Conservation (phyloP, 768 basidiomycete species). For the Leccinum rimulosum region DNA sequence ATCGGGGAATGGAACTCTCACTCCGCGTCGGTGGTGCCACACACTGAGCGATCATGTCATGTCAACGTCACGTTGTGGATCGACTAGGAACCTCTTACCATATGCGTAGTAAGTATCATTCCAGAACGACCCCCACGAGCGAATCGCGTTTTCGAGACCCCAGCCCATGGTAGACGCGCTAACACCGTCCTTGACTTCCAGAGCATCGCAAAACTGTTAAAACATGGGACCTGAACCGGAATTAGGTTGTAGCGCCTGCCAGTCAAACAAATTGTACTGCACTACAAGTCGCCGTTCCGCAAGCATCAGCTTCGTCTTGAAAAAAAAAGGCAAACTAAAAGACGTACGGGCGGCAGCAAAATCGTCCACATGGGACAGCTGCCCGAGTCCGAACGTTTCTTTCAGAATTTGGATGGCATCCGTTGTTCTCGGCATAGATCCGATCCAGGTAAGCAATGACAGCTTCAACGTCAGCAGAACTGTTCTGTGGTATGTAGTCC, state of each 20-base stretch:
- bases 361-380: background rate
- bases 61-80: background rate
- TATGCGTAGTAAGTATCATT: background rate
- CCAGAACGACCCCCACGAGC: background rate
- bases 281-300: background rate
- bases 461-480: background rate
- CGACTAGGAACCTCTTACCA: background rate
- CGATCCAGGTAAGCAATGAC: background rate
- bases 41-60: slow-evolving; percentile 41
- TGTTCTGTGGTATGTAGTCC: background rate
- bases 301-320: slow-evolving; percentile 7
- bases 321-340: background rate
- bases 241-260: background rate
- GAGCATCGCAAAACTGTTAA: background rate
- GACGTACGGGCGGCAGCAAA: background rate
- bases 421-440: slow-evolving; percentile 18
- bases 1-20: slow-evolving; percentile 30
- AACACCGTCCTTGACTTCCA: background rate
- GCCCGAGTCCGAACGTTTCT: background rate
- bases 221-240: background rate
- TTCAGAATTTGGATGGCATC: background rate
- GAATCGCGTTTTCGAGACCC: background rate
- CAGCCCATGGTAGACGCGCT: background rate
- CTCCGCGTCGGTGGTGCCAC: slow-evolving; percentile 46
- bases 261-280: background rate